Conservation (phyloP, 2,329 filamentous ascomycete species). For the Sclerotinia spermophila region DNA sequence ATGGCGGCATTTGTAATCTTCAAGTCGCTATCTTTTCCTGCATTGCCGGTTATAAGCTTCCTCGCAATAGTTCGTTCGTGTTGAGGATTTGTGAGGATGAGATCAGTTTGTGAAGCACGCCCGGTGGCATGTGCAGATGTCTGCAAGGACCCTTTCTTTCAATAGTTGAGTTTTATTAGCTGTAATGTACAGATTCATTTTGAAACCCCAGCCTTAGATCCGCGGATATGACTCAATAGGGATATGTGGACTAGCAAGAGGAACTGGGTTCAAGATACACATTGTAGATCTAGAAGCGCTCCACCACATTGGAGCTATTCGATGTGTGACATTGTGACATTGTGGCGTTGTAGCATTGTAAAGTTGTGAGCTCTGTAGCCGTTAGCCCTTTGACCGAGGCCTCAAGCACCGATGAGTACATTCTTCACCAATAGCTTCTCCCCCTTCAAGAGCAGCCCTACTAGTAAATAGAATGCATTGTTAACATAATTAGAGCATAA, state of each 20-base stretch:
- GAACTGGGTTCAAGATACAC: not conserved
- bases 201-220: not conserved
- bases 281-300: not conserved
- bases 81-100: not conserved
- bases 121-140: not conserved
- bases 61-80: not conserved
- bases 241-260: not conserved
- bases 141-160: not conserved
- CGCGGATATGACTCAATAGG: not conserved
- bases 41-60: not conserved
- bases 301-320: not conserved
- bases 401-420: not conserved
- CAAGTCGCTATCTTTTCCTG: not conserved
- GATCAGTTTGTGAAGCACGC: not conserved
- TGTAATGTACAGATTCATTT: not conserved
- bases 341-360: not conserved
- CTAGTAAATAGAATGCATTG: too few species aligned
- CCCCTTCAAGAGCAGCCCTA: not conserved
- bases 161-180: too few species aligned
- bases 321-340: not conserved
- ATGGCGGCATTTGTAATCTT: not conserved
- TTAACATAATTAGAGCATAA: too few species aligned
- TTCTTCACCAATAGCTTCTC: not conserved
- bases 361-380: not conserved
- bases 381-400: not conserved